Base-by-base conservation (phyloP, 139 green algal genomes). In the Marvania coccoides region DNA sequence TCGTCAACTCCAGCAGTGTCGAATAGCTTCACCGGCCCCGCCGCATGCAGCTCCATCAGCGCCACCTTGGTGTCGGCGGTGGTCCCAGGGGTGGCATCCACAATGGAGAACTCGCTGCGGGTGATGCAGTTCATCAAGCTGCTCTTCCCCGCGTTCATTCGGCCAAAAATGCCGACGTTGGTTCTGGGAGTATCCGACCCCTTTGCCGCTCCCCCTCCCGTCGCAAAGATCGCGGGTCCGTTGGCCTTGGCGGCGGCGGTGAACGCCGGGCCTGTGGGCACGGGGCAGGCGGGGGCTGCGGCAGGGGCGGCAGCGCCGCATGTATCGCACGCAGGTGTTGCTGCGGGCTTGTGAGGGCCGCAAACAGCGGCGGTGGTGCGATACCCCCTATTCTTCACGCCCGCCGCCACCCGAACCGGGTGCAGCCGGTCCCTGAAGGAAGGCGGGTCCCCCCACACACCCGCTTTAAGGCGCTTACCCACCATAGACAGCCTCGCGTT, bases 141-240 rank as follows among this genome's bases (percentile, higher is more conserved):
- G 29, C 73, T 78, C 67, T 79, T 89, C 61, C 83, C 72, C n/a
- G 80, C 74, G 71, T 88, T 88, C 82, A 88, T 88, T 24, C 72
- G 59, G 42, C 82, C 82, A 65, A 88, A 87, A 30, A 88, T 78
- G 39, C 79, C 82, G 14, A 88, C 72, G 67, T 88, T 88, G 61
- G 77, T 72, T 47, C 82, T 70, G 24, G 72, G 82, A 58, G 83
- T 71, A 19, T 85, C 79, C n/a, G 58, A 73, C 31, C 76, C 76
- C 31, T 61, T 65, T 13, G 51, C 61, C 1, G 74, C 63, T 5
- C 69, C 76, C 10, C 48, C n/a, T n/a, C 42, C 42, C 19, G 42
- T 28, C 19, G 42, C 42, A 51, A 51, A 51, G 42, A 51, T 51
- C 19, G 42, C 42, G 19, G 42, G 19, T 51, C 42, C 42, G 42